Conservation (phyloP, 1,139 yeast genomes). For the Scheffersomyces segobiensis region DNA sequence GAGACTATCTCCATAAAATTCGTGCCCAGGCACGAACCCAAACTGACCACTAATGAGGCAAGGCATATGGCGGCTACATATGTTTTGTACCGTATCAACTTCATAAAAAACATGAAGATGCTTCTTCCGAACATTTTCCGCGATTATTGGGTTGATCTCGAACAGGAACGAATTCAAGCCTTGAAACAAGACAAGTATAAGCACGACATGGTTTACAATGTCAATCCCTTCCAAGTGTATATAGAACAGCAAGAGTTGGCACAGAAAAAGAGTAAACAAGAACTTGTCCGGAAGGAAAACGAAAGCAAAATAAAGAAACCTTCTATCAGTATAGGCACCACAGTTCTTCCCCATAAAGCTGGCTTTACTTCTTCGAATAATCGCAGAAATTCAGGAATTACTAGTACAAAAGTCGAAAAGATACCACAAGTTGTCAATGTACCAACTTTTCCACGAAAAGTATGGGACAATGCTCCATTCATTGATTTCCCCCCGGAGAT, state of each 20-base stretch:
- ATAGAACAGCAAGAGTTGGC: conserved; percentile 52
- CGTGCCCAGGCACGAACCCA: conserved; percentile 68
- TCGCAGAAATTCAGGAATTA: background rate
- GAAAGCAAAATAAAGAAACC: conserved; percentile 45
- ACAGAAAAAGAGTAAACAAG: conserved; percentile 46
- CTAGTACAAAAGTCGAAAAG: background rate
- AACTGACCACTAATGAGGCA: conserved; percentile 84
- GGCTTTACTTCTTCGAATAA: background rate
- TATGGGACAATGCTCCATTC: conserved; percentile 64
- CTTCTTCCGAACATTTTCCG: conserved; percentile 83
- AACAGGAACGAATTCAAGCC: conserved; percentile 50
- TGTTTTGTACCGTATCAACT: conserved; percentile 77
- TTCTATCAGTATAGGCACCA: conserved; percentile 33
- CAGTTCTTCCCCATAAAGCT: background rate
- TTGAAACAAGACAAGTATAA: conserved; percentile 44
- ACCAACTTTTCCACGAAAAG: conserved; percentile 53
- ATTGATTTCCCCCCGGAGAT: conserved; percentile 51
- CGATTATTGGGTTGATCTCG: conserved; percentile 74
- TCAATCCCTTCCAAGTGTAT: conserved; percentile 70
- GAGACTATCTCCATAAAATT: conserved; percentile 61
- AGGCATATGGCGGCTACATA: conserved; percentile 89
- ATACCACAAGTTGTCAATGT: conserved; percentile 1
- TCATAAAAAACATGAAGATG: conserved; percentile 81
- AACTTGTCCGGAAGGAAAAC: conserved; percentile 35
- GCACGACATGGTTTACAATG: conserved; percentile 56